phyloP scores from a whole-genome alignment of 108 stramenopile species.

The Cyclotella baltica region DNA sequence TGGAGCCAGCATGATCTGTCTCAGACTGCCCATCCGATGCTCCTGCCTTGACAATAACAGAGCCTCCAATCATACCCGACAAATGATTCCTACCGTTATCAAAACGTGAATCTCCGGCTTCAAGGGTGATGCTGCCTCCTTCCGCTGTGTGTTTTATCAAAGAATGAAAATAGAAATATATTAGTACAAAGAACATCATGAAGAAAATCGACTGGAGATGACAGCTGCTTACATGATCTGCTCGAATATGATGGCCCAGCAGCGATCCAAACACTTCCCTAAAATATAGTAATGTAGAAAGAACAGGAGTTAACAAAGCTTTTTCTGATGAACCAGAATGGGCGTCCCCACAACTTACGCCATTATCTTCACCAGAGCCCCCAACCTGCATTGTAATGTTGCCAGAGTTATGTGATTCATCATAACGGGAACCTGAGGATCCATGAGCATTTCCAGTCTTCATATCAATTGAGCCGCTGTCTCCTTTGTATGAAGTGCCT shows the following conservation, averaged over 20 bases:
- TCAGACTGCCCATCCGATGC: background rate
- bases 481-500: background rate
- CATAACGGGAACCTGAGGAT: background rate
- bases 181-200: background rate
- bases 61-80: conserved; percentile 7
- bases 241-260: background rate
- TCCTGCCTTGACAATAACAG: background rate
- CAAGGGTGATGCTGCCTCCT: conserved; percentile 9
- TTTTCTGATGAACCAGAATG: no score
- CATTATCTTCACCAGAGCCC: conserved; percentile 8
- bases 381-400: conserved; percentile 8
- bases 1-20: conserved; percentile 4
- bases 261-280: background rate
- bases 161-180: background rate
- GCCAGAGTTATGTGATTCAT: conserved; percentile 6
- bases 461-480: background rate
- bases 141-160: background rate
- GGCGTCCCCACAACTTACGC: conserved; percentile 1
- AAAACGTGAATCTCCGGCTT: conserved; percentile 11
- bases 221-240: background rate
- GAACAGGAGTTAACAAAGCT: no score
- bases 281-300: no score
- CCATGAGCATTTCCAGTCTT: conserved; percentile 5
- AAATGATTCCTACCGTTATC: background rate
- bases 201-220: no score